Percentiles rank a stretch among this genome's conserved stretches.
Conservation (phyloP, 768 basidiomycete genomes). For the Lactarius vividus region DNA sequence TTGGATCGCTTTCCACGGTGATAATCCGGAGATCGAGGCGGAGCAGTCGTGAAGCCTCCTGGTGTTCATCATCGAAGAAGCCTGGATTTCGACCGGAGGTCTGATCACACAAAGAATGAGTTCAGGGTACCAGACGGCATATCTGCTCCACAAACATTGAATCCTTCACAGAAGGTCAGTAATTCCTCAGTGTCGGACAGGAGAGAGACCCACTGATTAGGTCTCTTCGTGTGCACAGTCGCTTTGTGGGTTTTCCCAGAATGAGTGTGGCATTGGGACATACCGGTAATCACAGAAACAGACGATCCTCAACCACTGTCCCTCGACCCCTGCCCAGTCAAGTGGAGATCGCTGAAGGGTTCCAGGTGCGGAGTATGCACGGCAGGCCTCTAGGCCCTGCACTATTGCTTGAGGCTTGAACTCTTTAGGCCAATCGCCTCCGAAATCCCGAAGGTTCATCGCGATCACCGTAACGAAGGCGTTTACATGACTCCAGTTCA, state of each 20-base stretch:
- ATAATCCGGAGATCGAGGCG: slow-evolving; percentile 53
- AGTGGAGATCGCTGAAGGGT: slow-evolving; percentile 32
- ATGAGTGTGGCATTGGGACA: slow-evolving; percentile 16
- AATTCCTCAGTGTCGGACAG: slow-evolving; percentile 1
- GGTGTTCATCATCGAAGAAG: slow-evolving; percentile 56
- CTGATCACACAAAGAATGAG: slow-evolving; percentile 11
- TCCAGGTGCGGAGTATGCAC: slow-evolving; percentile 54
- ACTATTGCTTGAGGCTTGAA: slow-evolving; percentile 15
- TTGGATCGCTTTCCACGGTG: slow-evolving; percentile 29
- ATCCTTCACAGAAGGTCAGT: slow-evolving; percentile 28
- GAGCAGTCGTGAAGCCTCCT: slow-evolving; percentile 64
- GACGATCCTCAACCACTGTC: slow-evolving; percentile 70
- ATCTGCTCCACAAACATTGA: slow-evolving; percentile 32
- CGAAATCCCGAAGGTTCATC: slow-evolving; percentile 48
- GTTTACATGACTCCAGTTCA: slow-evolving; percentile 66
- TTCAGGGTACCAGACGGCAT: neutral
- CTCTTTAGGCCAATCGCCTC: slow-evolving; percentile 20
- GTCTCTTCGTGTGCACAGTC: slow-evolving; percentile 33
- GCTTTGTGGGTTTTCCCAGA: neutral
- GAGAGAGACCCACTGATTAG: slow-evolving; percentile 40
- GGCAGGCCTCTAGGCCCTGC: slow-evolving; percentile 46
- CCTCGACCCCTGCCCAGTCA: slow-evolving; percentile 78
- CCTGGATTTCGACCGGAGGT: slow-evolving; percentile 34
- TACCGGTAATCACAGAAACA: slow-evolving; percentile 80
- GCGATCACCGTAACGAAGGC: slow-evolving; percentile 53